These are phyloP conservation scores for Saxophila tyrrhenica DNA, from an alignment of 495 filamentous ascomycete species.

Conservation along the genomic window DNA sequence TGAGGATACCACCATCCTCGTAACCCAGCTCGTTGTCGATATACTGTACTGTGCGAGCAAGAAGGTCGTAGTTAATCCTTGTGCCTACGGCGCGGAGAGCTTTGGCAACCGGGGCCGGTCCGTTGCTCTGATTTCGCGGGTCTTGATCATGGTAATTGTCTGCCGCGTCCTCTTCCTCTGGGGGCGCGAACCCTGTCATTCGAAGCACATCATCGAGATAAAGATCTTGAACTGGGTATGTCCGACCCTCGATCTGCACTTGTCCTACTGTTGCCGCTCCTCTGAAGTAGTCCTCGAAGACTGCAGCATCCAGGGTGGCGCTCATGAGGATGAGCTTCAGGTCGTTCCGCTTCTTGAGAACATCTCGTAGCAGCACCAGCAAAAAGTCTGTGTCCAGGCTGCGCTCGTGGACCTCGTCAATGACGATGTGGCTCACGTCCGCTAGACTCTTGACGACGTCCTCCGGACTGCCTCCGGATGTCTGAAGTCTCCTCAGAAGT, in stretches of 20 bases:
- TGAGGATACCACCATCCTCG: constrained; percentile 73
- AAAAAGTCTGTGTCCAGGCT: constrained; percentile 94
- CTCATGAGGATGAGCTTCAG: constrained; percentile 96
- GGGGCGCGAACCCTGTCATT: constrained; percentile 55
- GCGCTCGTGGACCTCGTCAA: constrained; percentile 95
- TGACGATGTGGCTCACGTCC: constrained; percentile 87
- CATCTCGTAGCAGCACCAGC: constrained; percentile 74
- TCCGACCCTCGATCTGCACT: constrained; percentile 80
- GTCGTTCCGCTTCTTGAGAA: constrained; percentile 63
- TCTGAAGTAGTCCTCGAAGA: constrained; percentile 74
- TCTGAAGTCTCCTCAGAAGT: constrained; percentile 79
- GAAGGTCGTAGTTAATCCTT: constrained; percentile 83
- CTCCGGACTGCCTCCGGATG: constrained; percentile 61
- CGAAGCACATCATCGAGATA: constrained; percentile 83
- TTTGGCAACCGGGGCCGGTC: constrained; percentile 6
- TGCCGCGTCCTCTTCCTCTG: constrained; percentile 11
- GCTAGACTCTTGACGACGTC: constrained; percentile 70
- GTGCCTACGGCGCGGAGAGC: background rate
- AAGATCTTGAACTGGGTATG: constrained; percentile 78
- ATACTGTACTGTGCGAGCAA: constrained; percentile 61
- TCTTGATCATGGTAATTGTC: background rate
- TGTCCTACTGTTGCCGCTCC: constrained; percentile 54
- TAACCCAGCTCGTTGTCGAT: constrained; percentile 66
- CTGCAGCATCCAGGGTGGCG: constrained; percentile 81
- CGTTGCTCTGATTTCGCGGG: constrained; percentile 19